Evolutionary conservation across 768 basidiomycete genomes (phyloP).

Genomic region (Tricholoma saponaceum): DNA sequence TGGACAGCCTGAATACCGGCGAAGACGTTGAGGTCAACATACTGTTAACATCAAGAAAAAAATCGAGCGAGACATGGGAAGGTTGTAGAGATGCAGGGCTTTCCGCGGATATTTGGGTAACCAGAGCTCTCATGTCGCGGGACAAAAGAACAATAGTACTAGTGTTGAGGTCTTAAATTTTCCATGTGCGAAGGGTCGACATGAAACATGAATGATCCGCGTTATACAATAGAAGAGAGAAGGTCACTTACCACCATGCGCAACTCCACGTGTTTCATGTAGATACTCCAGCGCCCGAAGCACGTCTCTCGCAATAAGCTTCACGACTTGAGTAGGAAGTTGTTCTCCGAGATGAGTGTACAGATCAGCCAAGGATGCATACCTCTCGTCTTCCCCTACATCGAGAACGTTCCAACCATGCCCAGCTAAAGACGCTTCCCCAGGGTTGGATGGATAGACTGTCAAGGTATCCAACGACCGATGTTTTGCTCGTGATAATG

Average conservation of each 20-base stretch:
- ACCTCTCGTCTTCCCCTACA: constrained; percentile 6
- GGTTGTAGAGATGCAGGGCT: not conserved
- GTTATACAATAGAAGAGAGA: not conserved
- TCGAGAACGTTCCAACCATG: not conserved
- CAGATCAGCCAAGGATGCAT: constrained; percentile 18
- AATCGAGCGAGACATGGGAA: constrained; percentile 3
- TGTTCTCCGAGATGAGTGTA: constrained; percentile 17
- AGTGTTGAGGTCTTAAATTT: constrained; percentile 14
- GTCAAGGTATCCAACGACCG: not conserved
- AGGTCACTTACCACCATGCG: constrained; percentile 14
- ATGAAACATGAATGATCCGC: not conserved
- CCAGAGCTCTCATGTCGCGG: constrained; percentile 12
- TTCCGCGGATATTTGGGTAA: constrained; percentile 14
- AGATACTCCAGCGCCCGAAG: constrained; percentile 16
- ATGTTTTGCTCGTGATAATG: not conserved
- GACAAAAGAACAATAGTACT: constrained; percentile 15
- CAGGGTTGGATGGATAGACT: not conserved
- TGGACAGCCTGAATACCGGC: constrained; percentile 6
- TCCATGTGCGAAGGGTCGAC: not conserved
- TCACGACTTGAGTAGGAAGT: constrained; percentile 22
- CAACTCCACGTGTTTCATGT: constrained; percentile 9
- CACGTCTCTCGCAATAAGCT: constrained; percentile 24
- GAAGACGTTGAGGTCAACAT: constrained; percentile 7
- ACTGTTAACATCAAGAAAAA: constrained; percentile 7
- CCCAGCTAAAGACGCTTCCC: not conserved